Conservation (phyloP, 768 basidiomycete species). For the Tricholoma terreum region DNA sequence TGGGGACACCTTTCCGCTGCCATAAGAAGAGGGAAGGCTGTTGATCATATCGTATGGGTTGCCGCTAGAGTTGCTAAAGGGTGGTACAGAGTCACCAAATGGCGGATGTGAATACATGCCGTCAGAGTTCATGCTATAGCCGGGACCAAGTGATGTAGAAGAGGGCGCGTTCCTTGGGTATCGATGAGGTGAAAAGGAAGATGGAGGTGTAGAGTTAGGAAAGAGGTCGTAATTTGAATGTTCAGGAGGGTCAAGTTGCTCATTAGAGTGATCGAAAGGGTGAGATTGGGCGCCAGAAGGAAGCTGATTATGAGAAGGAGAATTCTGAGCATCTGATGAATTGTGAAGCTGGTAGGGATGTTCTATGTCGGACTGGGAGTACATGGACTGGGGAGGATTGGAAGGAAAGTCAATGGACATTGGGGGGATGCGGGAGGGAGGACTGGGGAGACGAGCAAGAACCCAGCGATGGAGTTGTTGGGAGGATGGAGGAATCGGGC, state of each 20-base stretch:
- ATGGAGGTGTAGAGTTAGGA: conserved; percentile 37
- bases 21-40: conserved; percentile 61
- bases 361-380: conserved; percentile 57
- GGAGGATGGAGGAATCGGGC: conserved; percentile 28
- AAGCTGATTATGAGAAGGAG: conserved; percentile 30
- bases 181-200: conserved; percentile 52
- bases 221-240: conserved; percentile 66
- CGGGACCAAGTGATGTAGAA: conserved; percentile 61
- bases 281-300: conserved; percentile 28
- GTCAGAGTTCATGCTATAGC: conserved; percentile 54
- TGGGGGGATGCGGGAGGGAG: conserved; percentile 33
- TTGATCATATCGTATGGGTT: conserved; percentile 64
- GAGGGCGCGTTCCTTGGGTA: conserved; percentile 74
- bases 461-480: conserved; percentile 38
- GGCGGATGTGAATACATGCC: conserved; percentile 55
- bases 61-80: conserved; percentile 48
- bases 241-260: conserved; percentile 53
- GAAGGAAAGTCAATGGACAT: conserved; percentile 56
- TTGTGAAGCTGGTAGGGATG: conserved; percentile 43
- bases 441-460: conserved; percentile 31
- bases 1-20: conserved; percentile 74
- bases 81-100: conserved; percentile 57
- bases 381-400: conserved; percentile 42
- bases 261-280: conserved; percentile 44
- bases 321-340: conserved; percentile 37